Conservation (phyloP, 2,329 filamentous ascomycete species). For the Paecilomyces sp. region DNA sequence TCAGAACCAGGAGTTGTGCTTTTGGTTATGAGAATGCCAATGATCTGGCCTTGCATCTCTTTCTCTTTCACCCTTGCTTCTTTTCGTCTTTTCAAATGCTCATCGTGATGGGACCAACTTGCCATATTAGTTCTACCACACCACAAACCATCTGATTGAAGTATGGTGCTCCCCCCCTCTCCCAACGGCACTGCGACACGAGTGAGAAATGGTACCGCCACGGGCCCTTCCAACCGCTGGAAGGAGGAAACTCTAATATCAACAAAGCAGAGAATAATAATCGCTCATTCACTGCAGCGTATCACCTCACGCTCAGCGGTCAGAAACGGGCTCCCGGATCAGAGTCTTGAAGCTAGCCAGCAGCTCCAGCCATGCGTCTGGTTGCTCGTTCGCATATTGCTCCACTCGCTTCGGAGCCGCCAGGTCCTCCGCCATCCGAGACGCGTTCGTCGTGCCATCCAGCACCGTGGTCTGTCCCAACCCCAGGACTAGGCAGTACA, state of each 20-base stretch:
- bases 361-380: constrained; percentile 44
- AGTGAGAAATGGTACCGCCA: background rate
- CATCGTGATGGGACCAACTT: background rate
- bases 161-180: background rate
- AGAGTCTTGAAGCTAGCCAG: constrained; percentile 42
- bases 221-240: background rate
- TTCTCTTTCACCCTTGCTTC: background rate
- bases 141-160: background rate
- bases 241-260: background rate
- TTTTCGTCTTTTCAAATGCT: background rate
- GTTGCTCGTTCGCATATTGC: constrained; percentile 39
- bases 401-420: constrained; percentile 35
- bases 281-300: background rate
- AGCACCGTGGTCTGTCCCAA: constrained; percentile 45
- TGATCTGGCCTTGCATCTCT: background rate
- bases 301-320: background rate
- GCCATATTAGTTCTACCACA: background rate
- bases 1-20: too few species aligned
- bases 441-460: constrained; percentile 49
- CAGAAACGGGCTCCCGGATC: constrained; percentile 22
- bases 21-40: background rate
- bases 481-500: constrained; percentile 52
- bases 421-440: constrained; percentile 48
- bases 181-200: background rate
- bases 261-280: too few species aligned